These are phyloP conservation scores for Metschnikowia similis DNA, from an alignment of 805 yeast genomes.

Conservation along the genomic window DNA sequence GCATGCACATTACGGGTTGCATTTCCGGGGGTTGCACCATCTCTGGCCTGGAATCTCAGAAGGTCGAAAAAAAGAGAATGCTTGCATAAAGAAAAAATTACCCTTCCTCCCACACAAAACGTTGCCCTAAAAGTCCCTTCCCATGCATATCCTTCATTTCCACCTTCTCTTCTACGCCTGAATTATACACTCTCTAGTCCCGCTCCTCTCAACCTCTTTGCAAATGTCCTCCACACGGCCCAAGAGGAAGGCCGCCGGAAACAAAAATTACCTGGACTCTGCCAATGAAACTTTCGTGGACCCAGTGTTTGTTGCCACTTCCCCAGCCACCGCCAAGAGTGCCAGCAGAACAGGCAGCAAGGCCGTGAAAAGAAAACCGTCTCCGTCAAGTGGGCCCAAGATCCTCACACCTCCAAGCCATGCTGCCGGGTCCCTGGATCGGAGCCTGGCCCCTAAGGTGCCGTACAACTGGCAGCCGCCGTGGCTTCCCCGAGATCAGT, in stretches of 20 bases:
- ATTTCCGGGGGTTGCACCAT: neutral
- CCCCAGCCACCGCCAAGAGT: slow-evolving; percentile 2
- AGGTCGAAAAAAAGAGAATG: slow-evolving; percentile 4
- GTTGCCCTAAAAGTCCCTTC: neutral
- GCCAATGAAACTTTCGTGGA: slow-evolving; percentile 14
- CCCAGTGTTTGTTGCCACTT: neutral
- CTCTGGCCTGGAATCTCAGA: slow-evolving; percentile 2
- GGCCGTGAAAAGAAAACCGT: neutral
- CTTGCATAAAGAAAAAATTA: slow-evolving; percentile 4
- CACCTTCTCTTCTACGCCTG: neutral
- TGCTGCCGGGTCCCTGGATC: neutral
- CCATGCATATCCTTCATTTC: neutral
- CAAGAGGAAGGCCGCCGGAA: slow-evolving; percentile 18
- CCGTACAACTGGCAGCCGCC: slow-evolving; percentile 49
- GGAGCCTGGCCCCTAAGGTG: slow-evolving; percentile 3
- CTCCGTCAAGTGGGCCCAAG: slow-evolving; percentile 4
- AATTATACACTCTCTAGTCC: neutral
- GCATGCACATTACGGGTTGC: neutral
- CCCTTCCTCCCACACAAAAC: slow-evolving; percentile 1
- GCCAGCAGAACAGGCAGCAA: neutral
- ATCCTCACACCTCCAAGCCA: slow-evolving; percentile 5
- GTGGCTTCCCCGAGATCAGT: slow-evolving; percentile 30
- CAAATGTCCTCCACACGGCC: slow-evolving; percentile 16
- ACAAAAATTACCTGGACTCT: slow-evolving; percentile 18
- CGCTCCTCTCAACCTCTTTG: too few species aligned